Evolutionary conservation across 805 yeast species (phyloP), one percentile per base, ranked within the genome.

Genomic region (Kuraishia ogatae): DNA sequence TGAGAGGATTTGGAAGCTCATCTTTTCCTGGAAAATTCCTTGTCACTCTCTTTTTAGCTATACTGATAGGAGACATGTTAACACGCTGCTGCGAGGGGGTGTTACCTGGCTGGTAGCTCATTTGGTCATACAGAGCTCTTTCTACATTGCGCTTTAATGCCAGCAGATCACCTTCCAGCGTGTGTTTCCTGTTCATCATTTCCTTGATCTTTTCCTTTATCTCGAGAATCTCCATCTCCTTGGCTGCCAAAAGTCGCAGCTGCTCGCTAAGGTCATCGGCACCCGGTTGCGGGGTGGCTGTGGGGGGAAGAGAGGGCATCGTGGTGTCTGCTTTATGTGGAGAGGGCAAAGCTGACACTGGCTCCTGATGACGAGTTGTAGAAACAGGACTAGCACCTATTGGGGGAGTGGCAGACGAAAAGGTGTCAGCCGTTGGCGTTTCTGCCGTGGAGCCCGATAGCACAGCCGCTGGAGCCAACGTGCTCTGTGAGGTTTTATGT

Each of bases 141-240:
- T 81, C 83, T 52, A 81, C 76, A 8, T 71, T 67, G 21, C 68
- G 69, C 51, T 84, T 78, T 39, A 85, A 69, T 50, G 71, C 71
- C 53, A 75, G 79, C 52, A 84, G 74, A 54, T 83, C 87, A 50
- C 65, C 59, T 55, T 76, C 79, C 50, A 80, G 72, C 4, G 70
- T 66, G 35, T 71, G 65, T 53, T 81, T 76, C 50, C 67, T 68
- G 2, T 58, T 60, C 21, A 62, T 64, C 61, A 85, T 56, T 22
- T 71, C 76, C 49, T 76, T 77, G 24, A 84, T 75, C 51, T 73
- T 71, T 59, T 81, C 84, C 58, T 82, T 84, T 49, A 85, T 67
- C 60, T 86, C 91, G 52, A 86, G 77, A 28, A 86, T 71, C 24
- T 78, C 79, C 80, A 84, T 80, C 64, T 87, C 94, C 62, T 84